Conservation (phyloP, 2,329 filamentous ascomycete genomes). For the Curvularia lunata region DNA sequence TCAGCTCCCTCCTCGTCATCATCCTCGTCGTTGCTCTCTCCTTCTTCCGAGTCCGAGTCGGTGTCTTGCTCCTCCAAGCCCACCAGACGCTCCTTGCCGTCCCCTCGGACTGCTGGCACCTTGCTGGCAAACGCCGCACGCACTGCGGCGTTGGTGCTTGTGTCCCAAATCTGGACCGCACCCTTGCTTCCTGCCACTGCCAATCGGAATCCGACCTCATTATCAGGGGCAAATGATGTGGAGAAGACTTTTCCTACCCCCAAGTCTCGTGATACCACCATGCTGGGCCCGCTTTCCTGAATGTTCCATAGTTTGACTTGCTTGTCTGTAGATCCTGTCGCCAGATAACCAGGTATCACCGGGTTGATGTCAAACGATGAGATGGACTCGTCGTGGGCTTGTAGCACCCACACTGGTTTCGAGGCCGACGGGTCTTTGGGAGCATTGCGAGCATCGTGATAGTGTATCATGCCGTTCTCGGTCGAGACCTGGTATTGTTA, state of each 20-base stretch:
- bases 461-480: slow-evolving; percentile 89
- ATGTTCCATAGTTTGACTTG: slow-evolving; percentile 98
- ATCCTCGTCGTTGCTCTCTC: slow-evolving; percentile 53
- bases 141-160: slow-evolving; percentile 87
- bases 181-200: slow-evolving; percentile 96
- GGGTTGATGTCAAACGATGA: slow-evolving; percentile 93
- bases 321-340: slow-evolving; percentile 91
- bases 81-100: slow-evolving; percentile 76
- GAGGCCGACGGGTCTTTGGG: slow-evolving; percentile 74
- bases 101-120: slow-evolving; percentile 65
- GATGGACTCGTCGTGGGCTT: slow-evolving; percentile 91
- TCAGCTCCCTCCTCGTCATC: slow-evolving; percentile 38
- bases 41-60: slow-evolving; percentile 65
- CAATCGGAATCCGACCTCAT: slow-evolving; percentile 88
- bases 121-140: slow-evolving; percentile 80
- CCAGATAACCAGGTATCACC: slow-evolving; percentile 88
- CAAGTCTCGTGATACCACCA: slow-evolving; percentile 90
- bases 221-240: slow-evolving; percentile 85
- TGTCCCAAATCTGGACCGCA: slow-evolving; percentile 93
- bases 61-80: slow-evolving; percentile 71
- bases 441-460: slow-evolving; percentile 82
- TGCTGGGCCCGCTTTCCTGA: slow-evolving; percentile 76
- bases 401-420: slow-evolving; percentile 91
- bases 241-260: slow-evolving; percentile 96
- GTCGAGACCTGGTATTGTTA: slow-evolving; percentile 66